Base-by-base conservation (phyloP, 345 rosid species). In the Clarkia xantiana region DNA sequence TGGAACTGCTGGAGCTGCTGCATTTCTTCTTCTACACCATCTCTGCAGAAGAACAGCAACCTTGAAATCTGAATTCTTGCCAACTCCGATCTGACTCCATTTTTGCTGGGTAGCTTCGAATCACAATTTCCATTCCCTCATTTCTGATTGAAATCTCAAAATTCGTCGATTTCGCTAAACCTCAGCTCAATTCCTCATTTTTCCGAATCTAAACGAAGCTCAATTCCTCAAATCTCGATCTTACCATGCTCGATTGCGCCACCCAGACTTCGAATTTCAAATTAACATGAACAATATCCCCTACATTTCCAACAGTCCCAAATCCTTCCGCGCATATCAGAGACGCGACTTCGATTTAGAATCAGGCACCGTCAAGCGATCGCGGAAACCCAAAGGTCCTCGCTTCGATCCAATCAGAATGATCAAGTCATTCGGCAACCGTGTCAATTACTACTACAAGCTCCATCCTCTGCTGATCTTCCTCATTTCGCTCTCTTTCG, bases 261-360 rank as follows among this genome's bases (percentile, higher is more conserved):
- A 25, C 18, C 52, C 49, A 12, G 59, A 46, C 39, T 42, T 25
- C 22, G 19, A 40, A 38, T 10, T 19, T 13, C 1, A 23, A 18
- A 43, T 47, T 74, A 82, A 55, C 68, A 89, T 89, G 97, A 85
- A 71, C 54, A 74, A 12, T 43, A 70, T 68, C 63, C 47, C 81
- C 22, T 75, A 63, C 42, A 68, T 67, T 34, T 61, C 79, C 55
- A 76, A 64, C 47, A 80, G 70, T 62, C 67, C 83, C 38, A 84
- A 86, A 56, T 60, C 86, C 48, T 86, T 79, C 62, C 52, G 63
- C 62, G 84, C 96, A 40, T 91, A 91, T 58, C 79, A 86, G 14
- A 72, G 79, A 59, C 60, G 67, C 54, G 94, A 86, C 44, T 75
- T 86, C 43, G 98, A 86, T 65, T 51, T 91, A 68, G 98, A 91